These are phyloP conservation scores for Brassica juncea DNA, from an alignment of 345 rosid species.

Conservation along the genomic window DNA sequence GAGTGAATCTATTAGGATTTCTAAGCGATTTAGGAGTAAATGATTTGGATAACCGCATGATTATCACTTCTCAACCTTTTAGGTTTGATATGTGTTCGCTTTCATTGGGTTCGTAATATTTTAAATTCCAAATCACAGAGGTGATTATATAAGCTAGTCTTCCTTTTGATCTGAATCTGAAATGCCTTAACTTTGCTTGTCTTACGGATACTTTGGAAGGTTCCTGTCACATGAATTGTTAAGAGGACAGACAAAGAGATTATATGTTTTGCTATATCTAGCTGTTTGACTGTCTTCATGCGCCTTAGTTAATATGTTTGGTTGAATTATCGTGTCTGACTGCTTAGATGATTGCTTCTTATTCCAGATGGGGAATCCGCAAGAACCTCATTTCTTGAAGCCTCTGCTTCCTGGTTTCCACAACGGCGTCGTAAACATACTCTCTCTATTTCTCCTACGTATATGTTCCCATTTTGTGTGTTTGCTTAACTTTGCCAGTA, in stretches of 20 bases:
- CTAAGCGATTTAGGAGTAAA: too few species aligned
- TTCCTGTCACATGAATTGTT: conserved; percentile 27
- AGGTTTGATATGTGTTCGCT: too few species aligned
- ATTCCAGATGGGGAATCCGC: too few species aligned
- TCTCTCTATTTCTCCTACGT: background rate
- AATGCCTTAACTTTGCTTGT: conserved; percentile 11
- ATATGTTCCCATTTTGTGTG: background rate
- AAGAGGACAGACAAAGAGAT: conserved; percentile 17
- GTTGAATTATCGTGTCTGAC: too few species aligned
- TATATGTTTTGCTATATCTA: background rate
- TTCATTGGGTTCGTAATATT: too few species aligned
- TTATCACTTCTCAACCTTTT: too few species aligned
- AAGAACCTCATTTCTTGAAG: too few species aligned
- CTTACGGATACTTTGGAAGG: conserved; percentile 6
- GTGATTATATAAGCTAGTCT: conserved; percentile 32
- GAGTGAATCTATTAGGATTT: too few species aligned
- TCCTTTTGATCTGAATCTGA: conserved; percentile 15
- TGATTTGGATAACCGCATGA: too few species aligned
- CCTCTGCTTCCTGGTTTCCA: too few species aligned
- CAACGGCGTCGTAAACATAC: background rate
- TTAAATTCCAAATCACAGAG: conserved; percentile 55
- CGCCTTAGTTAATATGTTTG: too few species aligned
- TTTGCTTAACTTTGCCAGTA: background rate
- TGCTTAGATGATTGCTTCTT: too few species aligned
- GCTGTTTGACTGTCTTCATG: background rate